Conservation (phyloP, 2,329 filamentous ascomycete genomes). For the Pseudopyrenochaeta lycopersici region DNA sequence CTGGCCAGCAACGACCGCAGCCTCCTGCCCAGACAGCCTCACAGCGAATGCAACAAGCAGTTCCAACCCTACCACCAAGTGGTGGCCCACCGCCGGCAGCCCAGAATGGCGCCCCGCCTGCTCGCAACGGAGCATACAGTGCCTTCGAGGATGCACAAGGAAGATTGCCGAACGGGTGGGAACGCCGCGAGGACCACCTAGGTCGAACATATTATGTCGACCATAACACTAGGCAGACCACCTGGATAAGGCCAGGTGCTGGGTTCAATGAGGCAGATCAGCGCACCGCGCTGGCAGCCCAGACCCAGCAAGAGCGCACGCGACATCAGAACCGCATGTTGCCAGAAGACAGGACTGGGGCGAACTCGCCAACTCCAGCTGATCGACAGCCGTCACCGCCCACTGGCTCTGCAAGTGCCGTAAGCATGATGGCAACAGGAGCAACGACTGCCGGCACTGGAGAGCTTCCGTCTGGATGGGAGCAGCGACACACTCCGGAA, state of each 20-base stretch:
- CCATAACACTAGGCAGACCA: conserved; percentile 95
- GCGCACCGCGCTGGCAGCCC: conserved; percentile 83
- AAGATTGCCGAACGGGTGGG: conserved; percentile 91
- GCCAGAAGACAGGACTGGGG: conserved; percentile 92
- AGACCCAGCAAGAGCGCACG: conserved; percentile 90
- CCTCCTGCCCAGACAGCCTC: conserved; percentile 32
- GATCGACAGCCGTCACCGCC: conserved; percentile 57
- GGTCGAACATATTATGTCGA: conserved; percentile 98
- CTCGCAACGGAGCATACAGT: conserved; percentile 66
- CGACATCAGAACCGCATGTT: conserved; percentile 95
- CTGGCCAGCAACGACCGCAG: conserved; percentile 42
- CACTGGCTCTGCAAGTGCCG: conserved; percentile 61
- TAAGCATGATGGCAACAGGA: conserved; percentile 93
- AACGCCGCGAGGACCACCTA: conserved; percentile 92
- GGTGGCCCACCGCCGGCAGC: conserved; percentile 50
- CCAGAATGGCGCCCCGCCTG: conserved; percentile 55
- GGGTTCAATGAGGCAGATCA: conserved; percentile 79
- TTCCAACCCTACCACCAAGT: conserved; percentile 48
- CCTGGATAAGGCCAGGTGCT: conserved; percentile 90
- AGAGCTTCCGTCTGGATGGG: conserved; percentile 95
- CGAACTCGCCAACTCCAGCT: conserved; percentile 83
- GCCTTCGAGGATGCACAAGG: conserved; percentile 98
- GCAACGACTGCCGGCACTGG: conserved; percentile 93
- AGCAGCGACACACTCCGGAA: conserved; percentile 94
- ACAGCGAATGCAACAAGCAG: conserved; percentile 39